phyloP scores from a whole-genome alignment of 371 early-diverging fungal genomes.

The Mortierella sp. region DNA sequence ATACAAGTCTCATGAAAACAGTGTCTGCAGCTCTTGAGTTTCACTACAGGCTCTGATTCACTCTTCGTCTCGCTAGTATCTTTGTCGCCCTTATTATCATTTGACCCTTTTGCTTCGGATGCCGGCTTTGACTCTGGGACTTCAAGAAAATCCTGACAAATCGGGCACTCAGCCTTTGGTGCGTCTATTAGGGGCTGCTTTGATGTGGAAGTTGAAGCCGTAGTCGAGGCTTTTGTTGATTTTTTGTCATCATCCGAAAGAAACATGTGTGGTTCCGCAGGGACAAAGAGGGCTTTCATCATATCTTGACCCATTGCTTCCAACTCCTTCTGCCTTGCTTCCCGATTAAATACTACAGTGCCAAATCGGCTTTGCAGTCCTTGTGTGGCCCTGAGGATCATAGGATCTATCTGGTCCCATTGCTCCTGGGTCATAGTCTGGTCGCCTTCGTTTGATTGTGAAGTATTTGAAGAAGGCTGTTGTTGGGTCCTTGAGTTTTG shows the following conservation, averaged over 20 bases:
- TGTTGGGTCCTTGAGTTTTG: background rate
- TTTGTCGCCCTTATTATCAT: no score
- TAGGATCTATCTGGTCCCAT: constrained; percentile 29
- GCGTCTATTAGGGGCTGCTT: background rate
- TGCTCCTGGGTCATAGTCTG: constrained; percentile 7
- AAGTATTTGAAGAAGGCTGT: background rate
- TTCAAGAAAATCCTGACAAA: constrained; percentile 32
- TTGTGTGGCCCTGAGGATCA: constrained; percentile 12
- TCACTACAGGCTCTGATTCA: constrained; percentile 22
- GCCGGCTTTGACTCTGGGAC: background rate
- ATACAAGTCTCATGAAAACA: constrained; percentile 49
- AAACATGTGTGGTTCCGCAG: constrained; percentile 34
- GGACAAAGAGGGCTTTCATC: constrained; percentile 19
- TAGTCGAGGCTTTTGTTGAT: background rate
- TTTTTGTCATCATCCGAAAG: constrained; percentile 8
- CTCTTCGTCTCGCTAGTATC: no score
- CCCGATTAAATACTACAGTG: constrained; percentile 28
- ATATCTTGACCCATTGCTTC: constrained; percentile 21
- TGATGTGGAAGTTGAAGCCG: background rate
- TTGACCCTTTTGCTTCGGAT: background rate
- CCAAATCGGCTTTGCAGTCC: constrained; percentile 28
- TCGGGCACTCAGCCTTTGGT: constrained; percentile 28
- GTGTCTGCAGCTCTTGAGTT: constrained; percentile 46
- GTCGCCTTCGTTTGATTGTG: background rate
- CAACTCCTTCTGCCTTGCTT: constrained; percentile 26